phyloP scores from a whole-genome alignment of 1,284 basidiomycete species.

The Sanghuangporus sanghuang region DNA sequence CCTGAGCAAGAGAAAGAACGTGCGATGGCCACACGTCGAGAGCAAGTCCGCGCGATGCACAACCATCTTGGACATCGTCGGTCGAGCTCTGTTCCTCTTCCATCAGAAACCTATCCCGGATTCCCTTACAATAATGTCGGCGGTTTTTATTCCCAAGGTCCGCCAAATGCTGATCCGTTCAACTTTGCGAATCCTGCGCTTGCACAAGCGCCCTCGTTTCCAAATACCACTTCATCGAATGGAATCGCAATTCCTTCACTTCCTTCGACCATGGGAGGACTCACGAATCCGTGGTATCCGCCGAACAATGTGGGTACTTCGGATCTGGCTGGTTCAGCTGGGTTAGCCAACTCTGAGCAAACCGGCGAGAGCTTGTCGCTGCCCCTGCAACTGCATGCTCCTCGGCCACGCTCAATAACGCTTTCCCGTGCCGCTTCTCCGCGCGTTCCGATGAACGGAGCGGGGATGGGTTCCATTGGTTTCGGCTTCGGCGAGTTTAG shows the following conservation, averaged over 20 bases:
- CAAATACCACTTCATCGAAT: not conserved
- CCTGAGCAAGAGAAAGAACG: slow-evolving; percentile 7
- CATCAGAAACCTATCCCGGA: slow-evolving; percentile 27
- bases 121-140: slow-evolving; percentile 24
- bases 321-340: not conserved
- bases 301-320: not conserved
- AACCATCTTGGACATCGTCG: slow-evolving; percentile 40
- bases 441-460: not conserved
- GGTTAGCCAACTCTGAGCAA: not conserved
- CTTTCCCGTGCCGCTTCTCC: slow-evolving; percentile 13
- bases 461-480: not conserved
- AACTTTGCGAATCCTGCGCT: slow-evolving; percentile 17
- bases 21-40: slow-evolving; percentile 50
- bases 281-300: not conserved
- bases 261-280: slow-evolving; percentile 23
- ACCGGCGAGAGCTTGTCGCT: not conserved
- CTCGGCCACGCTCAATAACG: not conserved
- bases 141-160: slow-evolving; percentile 12
- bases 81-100: slow-evolving; percentile 61
- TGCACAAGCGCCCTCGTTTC: not conserved
- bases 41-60: slow-evolving; percentile 19
- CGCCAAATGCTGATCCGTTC: slow-evolving; percentile 8
- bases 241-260: slow-evolving; percentile 30
- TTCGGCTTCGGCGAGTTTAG: slow-evolving; percentile 1
- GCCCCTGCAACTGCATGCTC: not conserved